Evolutionary conservation across 2,329 filamentous ascomycete species (phyloP).

Genomic region (Coniella lustricola): DNA sequence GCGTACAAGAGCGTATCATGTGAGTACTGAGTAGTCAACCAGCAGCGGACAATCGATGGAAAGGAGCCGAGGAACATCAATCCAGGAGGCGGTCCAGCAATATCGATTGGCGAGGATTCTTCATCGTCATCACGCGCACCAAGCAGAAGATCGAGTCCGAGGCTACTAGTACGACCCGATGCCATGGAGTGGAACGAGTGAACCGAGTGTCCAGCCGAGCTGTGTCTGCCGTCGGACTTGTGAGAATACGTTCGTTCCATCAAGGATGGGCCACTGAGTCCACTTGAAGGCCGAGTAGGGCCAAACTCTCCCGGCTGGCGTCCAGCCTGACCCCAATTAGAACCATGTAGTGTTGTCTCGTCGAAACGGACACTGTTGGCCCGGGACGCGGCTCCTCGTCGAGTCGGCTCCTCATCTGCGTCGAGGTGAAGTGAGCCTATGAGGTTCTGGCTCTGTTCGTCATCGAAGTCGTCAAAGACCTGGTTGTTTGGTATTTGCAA

Average conservation of each 20-base stretch:
- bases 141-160: conserved; percentile 70
- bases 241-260: conserved; percentile 89
- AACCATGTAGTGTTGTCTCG: conserved; percentile 86
- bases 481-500: conserved; percentile 73
- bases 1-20: conserved; percentile 86
- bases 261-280: conserved; percentile 70
- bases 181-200: conserved; percentile 63
- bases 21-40: conserved; percentile 85
- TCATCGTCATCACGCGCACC: conserved; percentile 44
- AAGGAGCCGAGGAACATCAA: conserved; percentile 82
- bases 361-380: conserved; percentile 98
- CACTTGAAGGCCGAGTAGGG: conserved; percentile 69
- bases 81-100: conserved; percentile 71
- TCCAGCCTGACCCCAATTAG: conserved; percentile 72
- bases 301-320: conserved; percentile 79
- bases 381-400: conserved; percentile 79
- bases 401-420: conserved; percentile 76
- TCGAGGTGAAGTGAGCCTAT: conserved; percentile 79
- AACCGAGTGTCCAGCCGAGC: conserved; percentile 77
- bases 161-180: conserved; percentile 77
- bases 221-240: conserved; percentile 92
- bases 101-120: conserved; percentile 56
- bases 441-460: conserved; percentile 70
- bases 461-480: conserved; percentile 80
- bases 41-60: conserved; percentile 91